These are phyloP conservation scores for Kwoniella shandongensis DNA, from an alignment of 768 basidiomycete genomes.

Conservation along the genomic window DNA sequence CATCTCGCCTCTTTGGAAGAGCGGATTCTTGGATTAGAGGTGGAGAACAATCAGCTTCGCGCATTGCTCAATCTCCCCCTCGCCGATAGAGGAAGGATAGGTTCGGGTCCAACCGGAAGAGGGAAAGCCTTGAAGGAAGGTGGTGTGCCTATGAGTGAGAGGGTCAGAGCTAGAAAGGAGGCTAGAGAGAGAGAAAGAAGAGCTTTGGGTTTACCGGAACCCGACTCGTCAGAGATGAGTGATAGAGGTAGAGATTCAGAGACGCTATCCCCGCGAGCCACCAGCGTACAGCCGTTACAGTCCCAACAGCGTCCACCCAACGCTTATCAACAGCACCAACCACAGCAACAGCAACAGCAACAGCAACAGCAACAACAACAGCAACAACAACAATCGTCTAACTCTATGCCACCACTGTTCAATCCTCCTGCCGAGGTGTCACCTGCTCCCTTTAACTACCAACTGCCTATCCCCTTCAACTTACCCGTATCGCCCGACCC, in stretches of 20 bases:
- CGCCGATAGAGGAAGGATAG: constrained; percentile 42
- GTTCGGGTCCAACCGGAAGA: constrained; percentile 53
- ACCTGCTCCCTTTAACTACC: constrained; percentile 32
- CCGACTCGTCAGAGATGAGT: constrained; percentile 13
- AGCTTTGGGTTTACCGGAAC: constrained; percentile 32
- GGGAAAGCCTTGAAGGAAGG: constrained; percentile 53
- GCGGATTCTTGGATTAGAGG: constrained; percentile 51
- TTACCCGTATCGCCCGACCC: constrained; percentile 27
- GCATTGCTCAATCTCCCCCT: constrained; percentile 38
- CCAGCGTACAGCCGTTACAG: not conserved
- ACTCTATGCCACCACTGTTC: constrained; percentile 13
- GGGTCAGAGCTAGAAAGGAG: constrained; percentile 51
- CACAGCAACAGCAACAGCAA: constrained; percentile 11
- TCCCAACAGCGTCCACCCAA: not conserved
- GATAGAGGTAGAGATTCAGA: constrained; percentile 22
- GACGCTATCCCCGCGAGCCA: constrained; percentile 28
- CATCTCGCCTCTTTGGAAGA: constrained; percentile 54
- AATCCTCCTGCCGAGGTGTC: constrained; percentile 3
- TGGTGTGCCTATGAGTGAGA: constrained; percentile 53
- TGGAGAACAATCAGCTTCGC: constrained; percentile 52
- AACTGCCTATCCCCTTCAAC: constrained; percentile 37
- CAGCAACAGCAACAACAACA: constrained; percentile 12
- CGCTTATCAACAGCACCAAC: not conserved
- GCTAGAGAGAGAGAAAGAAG: constrained; percentile 41
- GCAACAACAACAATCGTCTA: constrained; percentile 7